phyloP scores from a whole-genome alignment of 306 rosid species.

The Sicyos baderoa region DNA sequence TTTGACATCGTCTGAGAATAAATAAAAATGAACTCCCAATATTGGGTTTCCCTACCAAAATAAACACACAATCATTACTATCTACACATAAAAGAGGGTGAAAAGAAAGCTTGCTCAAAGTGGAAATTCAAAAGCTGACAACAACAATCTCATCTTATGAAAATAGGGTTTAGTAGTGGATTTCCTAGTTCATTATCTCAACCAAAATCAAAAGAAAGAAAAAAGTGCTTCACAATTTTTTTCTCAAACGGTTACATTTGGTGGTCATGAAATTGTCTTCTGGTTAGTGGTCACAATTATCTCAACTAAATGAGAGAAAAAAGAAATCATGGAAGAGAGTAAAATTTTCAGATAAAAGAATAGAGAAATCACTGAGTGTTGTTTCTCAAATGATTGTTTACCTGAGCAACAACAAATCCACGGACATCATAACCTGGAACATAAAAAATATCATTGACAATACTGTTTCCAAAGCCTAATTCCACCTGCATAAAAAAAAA shows the following conservation, averaged over 20 bases:
- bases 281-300: not conserved
- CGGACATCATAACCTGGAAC: slow-evolving; percentile 73
- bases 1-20: slow-evolving; percentile 71
- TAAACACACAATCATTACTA: slow-evolving; percentile 3
- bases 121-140: not conserved
- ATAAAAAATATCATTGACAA: slow-evolving; percentile 59
- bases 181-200: not conserved
- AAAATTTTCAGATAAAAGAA: not conserved
- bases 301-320: not conserved
- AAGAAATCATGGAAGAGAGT: not conserved
- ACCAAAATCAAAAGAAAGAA: not conserved
- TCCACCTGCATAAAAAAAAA: slow-evolving; percentile 57
- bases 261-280: not conserved
- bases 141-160: not conserved
- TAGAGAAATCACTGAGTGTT: not conserved
- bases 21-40: slow-evolving; percentile 79
- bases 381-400: slow-evolving; percentile 24
- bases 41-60: slow-evolving; percentile 80
- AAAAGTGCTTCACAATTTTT: not conserved
- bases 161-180: no score
- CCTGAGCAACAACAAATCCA: slow-evolving; percentile 96
- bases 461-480: slow-evolving; percentile 70
- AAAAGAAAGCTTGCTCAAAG: not conserved
- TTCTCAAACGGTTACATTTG: not conserved
- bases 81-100: not conserved